Conservation (phyloP, 2,329 filamentous ascomycete species). For the Venturia carpophila region DNA sequence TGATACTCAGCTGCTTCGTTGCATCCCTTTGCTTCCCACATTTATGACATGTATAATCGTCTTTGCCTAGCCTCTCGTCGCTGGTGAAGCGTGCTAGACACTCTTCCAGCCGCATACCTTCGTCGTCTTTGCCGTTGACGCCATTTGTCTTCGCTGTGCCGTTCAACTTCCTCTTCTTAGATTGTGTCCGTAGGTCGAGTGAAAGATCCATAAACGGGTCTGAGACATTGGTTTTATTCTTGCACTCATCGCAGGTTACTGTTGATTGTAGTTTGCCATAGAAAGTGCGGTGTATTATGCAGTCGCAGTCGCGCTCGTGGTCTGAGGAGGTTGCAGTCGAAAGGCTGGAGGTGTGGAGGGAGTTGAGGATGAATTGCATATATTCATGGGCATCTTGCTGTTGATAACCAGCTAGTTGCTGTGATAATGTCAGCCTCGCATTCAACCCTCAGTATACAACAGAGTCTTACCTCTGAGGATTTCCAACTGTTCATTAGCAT, state of each 20-base stretch:
- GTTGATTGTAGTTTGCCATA: constrained; percentile 86
- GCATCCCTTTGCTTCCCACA: constrained; percentile 53
- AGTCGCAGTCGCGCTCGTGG: constrained; percentile 54
- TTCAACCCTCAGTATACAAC: background rate
- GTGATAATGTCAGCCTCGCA: constrained; percentile 40
- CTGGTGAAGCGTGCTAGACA: constrained; percentile 86
- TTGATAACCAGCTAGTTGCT: constrained; percentile 66
- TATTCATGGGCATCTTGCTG: constrained; percentile 98
- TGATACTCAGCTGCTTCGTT: constrained; percentile 75
- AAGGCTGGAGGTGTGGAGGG: constrained; percentile 52
- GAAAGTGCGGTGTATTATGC: constrained; percentile 90
- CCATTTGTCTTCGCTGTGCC: constrained; percentile 29
- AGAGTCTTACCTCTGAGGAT: constrained; percentile 54
- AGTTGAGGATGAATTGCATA: constrained; percentile 90
- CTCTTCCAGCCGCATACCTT: constrained; percentile 37
- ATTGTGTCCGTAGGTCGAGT: constrained; percentile 67
- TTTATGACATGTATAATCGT: constrained; percentile 77
- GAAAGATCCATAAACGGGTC: constrained; percentile 90
- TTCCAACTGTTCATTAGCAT: constrained; percentile 89
- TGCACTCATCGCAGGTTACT: constrained; percentile 83
- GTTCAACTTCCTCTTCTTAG: constrained; percentile 54
- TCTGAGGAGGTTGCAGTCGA: constrained; percentile 43
- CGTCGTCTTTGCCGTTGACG: constrained; percentile 22
- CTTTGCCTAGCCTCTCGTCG: constrained; percentile 63
- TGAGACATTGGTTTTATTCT: constrained; percentile 70